Conservation (phyloP, 495 filamentous ascomycete genomes). For the Chaetomium fimeti region DNA sequence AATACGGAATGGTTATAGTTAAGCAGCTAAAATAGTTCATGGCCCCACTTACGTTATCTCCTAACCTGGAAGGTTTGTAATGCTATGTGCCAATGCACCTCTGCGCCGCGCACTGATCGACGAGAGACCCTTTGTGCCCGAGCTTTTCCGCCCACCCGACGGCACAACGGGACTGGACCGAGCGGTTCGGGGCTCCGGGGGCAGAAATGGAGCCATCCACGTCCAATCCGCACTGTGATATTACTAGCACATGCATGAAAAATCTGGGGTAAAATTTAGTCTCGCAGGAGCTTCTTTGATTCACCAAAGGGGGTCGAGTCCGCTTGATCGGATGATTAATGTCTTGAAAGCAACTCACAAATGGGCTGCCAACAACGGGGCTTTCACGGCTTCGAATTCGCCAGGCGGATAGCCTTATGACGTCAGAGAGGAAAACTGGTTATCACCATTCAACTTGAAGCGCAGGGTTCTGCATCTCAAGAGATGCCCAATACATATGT, state of each 20-base stretch:
- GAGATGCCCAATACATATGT: too few relatives aligned
- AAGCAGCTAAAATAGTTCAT: background rate
- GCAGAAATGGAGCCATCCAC: too few relatives aligned
- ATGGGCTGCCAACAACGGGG: too few relatives aligned
- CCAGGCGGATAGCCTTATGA: background rate
- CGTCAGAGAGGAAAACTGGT: background rate
- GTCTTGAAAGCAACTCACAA: too few relatives aligned
- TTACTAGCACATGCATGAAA: background rate
- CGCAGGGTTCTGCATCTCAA: background rate
- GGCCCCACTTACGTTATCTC: background rate
- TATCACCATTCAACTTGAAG: background rate
- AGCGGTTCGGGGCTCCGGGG: background rate
- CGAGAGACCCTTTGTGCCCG: background rate
- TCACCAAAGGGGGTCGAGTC: too few relatives aligned
- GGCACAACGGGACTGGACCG: constrained; percentile 13
- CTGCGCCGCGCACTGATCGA: background rate
- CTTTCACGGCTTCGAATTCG: too few relatives aligned
- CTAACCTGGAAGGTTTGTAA: background rate
- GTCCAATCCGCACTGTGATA: background rate
- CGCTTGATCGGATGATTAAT: too few relatives aligned
- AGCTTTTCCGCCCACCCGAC: constrained; percentile 18
- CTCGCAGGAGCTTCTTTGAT: too few relatives aligned
- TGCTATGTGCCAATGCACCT: background rate
- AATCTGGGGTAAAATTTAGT: background rate
- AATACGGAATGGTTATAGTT: background rate